Evolutionary conservation across 495 filamentous ascomycete genomes (phyloP).

Genomic region (Podospora bellae-mahoneyi): DNA sequence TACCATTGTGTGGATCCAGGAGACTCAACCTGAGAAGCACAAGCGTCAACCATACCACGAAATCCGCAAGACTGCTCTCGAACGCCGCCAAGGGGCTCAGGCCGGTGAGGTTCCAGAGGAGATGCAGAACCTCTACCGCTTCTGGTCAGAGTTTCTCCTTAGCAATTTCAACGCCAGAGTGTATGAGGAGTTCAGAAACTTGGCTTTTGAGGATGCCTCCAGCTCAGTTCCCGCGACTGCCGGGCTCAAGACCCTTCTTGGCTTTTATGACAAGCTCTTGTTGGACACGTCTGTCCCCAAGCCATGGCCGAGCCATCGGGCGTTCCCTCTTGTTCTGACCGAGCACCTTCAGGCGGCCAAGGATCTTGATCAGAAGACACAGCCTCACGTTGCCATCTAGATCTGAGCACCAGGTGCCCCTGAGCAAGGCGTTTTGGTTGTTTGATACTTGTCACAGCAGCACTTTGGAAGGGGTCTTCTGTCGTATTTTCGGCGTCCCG

Average conservation of each 20-base stretch:
- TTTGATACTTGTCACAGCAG: not conserved
- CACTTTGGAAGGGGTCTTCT: not conserved
- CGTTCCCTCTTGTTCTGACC: constrained; percentile 27
- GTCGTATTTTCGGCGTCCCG: not conserved
- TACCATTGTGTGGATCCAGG: constrained; percentile 20
- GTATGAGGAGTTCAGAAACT: constrained; percentile 73
- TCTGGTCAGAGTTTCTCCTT: constrained; percentile 76
- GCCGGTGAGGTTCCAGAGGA: constrained; percentile 47
- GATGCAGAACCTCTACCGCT: constrained; percentile 68
- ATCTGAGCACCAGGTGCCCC: not conserved
- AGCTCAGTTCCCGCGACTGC: constrained; percentile 21
- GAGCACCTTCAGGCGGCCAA: constrained; percentile 29
- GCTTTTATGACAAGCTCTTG: constrained; percentile 32
- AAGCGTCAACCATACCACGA: constrained; percentile 53
- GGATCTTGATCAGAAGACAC: constrained; percentile 17
- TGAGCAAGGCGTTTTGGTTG: not conserved
- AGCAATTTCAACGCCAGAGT: constrained; percentile 72
- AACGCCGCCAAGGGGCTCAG: constrained; percentile 50
- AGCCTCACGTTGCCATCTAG: constrained; percentile 11
- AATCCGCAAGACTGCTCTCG: constrained; percentile 55
- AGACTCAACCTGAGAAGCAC: constrained; percentile 31
- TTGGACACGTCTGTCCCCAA: constrained; percentile 25
- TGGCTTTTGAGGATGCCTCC: constrained; percentile 64
- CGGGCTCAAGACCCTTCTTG: constrained; percentile 29
- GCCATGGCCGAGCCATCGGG: constrained; percentile 31